Percentiles rank a stretch among this genome's conserved stretches.
Evolutionary conservation across 495 filamentous ascomycete species (phyloP).

Genomic region (Trichoderma parareesei): DNA sequence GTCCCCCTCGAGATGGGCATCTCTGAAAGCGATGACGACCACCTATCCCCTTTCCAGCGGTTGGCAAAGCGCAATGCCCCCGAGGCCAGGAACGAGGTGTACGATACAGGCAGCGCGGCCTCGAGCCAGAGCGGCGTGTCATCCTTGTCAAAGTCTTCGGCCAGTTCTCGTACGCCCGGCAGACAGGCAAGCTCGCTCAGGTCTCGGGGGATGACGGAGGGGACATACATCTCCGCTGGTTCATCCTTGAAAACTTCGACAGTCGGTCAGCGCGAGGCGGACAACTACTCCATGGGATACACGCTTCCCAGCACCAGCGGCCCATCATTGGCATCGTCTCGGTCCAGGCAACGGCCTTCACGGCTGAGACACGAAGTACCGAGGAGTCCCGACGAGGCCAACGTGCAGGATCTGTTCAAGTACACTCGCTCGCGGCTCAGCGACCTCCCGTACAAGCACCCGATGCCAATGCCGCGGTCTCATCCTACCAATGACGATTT

Average conservation of each 20-base stretch:
- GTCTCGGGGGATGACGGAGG: constrained; percentile 44
- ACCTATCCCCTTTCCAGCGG: constrained; percentile 57
- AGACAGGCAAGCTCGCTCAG: constrained; percentile 37
- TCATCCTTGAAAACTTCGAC: constrained; percentile 42
- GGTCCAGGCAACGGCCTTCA: constrained; percentile 48
- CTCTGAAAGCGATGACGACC: constrained; percentile 59
- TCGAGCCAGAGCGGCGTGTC: constrained; percentile 58
- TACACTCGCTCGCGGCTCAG: constrained; percentile 61
- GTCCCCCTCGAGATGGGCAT: constrained; percentile 47
- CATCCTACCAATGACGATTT: constrained; percentile 75
- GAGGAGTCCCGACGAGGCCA: constrained; percentile 49
- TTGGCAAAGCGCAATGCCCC: constrained; percentile 42
- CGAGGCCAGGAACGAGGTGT: constrained; percentile 41
- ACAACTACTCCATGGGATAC: constrained; percentile 45
- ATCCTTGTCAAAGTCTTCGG: constrained; percentile 49
- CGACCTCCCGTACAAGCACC: constrained; percentile 69
- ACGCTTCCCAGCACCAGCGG: constrained; percentile 23
- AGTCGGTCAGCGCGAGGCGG: constrained; percentile 33
- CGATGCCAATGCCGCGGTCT: constrained; percentile 51
- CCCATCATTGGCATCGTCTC: constrained; percentile 54
- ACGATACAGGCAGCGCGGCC: constrained; percentile 52
- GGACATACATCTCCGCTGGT: constrained; percentile 56
- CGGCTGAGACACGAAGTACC: constrained; percentile 77
- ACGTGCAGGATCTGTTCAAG: constrained; percentile 59
- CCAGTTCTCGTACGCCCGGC: constrained; percentile 33